Percentiles rank a stretch among this genome's conserved stretches.
Conservation (phyloP, 176 grass and related monocot genomes). For the Paspalum vaginatum region DNA sequence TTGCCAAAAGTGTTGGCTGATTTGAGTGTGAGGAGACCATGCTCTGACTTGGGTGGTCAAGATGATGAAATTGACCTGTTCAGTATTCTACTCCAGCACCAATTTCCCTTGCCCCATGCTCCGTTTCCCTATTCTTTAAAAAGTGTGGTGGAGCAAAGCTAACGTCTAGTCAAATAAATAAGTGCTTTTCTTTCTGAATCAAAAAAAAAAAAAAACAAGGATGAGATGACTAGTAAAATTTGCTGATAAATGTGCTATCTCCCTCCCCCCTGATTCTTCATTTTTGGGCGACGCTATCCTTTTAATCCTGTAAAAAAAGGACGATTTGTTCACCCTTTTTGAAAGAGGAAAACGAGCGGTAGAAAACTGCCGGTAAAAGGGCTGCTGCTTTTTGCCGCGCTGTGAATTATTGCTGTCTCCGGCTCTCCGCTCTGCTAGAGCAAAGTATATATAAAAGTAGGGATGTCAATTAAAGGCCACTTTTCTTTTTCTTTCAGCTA, state of each 20-base stretch:
- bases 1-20: conserved; percentile 25
- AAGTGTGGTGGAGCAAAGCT: not conserved
- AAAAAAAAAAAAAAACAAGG: too few relatives aligned
- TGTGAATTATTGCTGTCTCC: conserved; percentile 34
- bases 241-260: not conserved
- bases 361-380: conserved; percentile 40
- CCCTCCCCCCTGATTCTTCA: not conserved
- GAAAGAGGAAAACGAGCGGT: conserved; percentile 7
- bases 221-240: not conserved
- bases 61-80: conserved; percentile 42
- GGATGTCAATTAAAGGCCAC: conserved; percentile 7
- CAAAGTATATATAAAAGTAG: conserved; percentile 5
- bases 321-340: not conserved
- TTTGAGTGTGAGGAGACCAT: conserved; percentile 39
- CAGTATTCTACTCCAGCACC: conserved; percentile 5
- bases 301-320: not conserved
- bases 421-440: not conserved
- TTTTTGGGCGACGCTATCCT: not conserved
- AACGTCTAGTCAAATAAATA: conserved; percentile 11
- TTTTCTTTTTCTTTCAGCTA: not conserved
- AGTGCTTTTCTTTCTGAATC: not conserved
- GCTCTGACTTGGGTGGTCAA: conserved; percentile 50
- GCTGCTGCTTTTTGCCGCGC: conserved; percentile 39
- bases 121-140: not conserved
- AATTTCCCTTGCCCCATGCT: not conserved